A percentile compares a stretch with the other conserved stretches of the same genome.
These are phyloP conservation scores for Fusarium xyrophilum DNA, from an alignment of 2,329 filamentous ascomycete species.

Conservation along the genomic window DNA sequence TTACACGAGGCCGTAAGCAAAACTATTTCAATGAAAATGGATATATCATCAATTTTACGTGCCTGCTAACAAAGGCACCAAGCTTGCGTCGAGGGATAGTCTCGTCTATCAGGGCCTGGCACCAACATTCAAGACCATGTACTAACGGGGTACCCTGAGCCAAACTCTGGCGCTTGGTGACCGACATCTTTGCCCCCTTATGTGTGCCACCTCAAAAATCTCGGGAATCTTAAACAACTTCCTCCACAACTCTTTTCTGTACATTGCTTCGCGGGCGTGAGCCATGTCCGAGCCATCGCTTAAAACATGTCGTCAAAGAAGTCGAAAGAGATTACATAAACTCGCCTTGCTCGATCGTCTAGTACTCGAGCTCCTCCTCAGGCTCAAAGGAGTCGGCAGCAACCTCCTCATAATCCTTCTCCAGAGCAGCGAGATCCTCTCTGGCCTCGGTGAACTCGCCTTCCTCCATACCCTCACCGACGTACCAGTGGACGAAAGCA, in stretches of 20 bases:
- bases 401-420: constrained; percentile 89
- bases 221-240: constrained; percentile 43
- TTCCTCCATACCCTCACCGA: constrained; percentile 92
- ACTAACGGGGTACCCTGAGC: constrained; percentile 38
- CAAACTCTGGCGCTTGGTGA: constrained; percentile 34
- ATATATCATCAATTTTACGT: constrained; percentile 46
- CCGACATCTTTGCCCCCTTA: constrained; percentile 34
- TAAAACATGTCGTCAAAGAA: constrained; percentile 33
- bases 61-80: constrained; percentile 38
- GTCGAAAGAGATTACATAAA: constrained; percentile 32
- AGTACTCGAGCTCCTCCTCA: constrained; percentile 79
- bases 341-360: constrained; percentile 46
- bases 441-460: constrained; percentile 88
- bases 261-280: constrained; percentile 27
- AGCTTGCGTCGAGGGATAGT: constrained; percentile 35
- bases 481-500: constrained; percentile 80
- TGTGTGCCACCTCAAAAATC: constrained; percentile 37
- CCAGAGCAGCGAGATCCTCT: constrained; percentile 83
- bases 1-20: neutral
- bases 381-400: constrained; percentile 73
- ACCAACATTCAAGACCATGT: constrained; percentile 39
- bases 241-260: constrained; percentile 34
- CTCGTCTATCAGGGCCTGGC: constrained; percentile 44
- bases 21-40: constrained; percentile 20
- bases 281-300: constrained; percentile 22